A percentile compares a stretch with the other conserved stretches of the same genome.
phyloP scores from a whole-genome alignment of 2,329 filamentous ascomycete species.

The Aspergillus sp. region DNA sequence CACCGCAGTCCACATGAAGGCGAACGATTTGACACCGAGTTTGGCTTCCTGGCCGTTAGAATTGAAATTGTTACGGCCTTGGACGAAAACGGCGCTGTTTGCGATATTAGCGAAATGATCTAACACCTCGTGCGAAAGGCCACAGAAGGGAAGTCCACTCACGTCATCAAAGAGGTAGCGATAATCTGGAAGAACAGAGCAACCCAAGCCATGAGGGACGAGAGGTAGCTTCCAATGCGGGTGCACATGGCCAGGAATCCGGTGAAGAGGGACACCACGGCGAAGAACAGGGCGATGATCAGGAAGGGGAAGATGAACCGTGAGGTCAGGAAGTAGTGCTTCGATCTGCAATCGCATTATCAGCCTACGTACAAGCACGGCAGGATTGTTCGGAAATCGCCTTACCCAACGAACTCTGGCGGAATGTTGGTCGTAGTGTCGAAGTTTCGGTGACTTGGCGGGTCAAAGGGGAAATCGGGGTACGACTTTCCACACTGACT shows the following conservation, averaged over 20 bases:
- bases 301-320: slow-evolving; percentile 92
- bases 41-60: slow-evolving; percentile 47
- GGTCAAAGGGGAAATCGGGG: slow-evolving; percentile 66
- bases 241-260: slow-evolving; percentile 52
- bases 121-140: not conserved
- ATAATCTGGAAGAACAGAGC: slow-evolving; percentile 61
- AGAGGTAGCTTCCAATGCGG: slow-evolving; percentile 52
- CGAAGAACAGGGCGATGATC: slow-evolving; percentile 80
- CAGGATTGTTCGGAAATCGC: slow-evolving; percentile 13
- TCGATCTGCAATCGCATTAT: slow-evolving; percentile 40
- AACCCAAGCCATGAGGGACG: slow-evolving; percentile 52
- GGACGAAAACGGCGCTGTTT: slow-evolving; percentile 58
- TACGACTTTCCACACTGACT: slow-evolving; percentile 65
- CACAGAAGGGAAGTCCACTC: slow-evolving; percentile 33
- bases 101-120: slow-evolving; percentile 16
- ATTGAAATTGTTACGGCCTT: slow-evolving; percentile 58
- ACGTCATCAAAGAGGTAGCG: slow-evolving; percentile 62
- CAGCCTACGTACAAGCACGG: slow-evolving; percentile 15
- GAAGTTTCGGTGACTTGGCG: slow-evolving; percentile 58
- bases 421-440: slow-evolving; percentile 55
- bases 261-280: slow-evolving; percentile 44
- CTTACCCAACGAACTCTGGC: slow-evolving; percentile 53
- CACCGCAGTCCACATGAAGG: slow-evolving; percentile 61
- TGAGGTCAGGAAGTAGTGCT: slow-evolving; percentile 79
- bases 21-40: slow-evolving; percentile 60